Conservation (phyloP, 2,329 filamentous ascomycete genomes). For the Cladosporium sp. region DNA sequence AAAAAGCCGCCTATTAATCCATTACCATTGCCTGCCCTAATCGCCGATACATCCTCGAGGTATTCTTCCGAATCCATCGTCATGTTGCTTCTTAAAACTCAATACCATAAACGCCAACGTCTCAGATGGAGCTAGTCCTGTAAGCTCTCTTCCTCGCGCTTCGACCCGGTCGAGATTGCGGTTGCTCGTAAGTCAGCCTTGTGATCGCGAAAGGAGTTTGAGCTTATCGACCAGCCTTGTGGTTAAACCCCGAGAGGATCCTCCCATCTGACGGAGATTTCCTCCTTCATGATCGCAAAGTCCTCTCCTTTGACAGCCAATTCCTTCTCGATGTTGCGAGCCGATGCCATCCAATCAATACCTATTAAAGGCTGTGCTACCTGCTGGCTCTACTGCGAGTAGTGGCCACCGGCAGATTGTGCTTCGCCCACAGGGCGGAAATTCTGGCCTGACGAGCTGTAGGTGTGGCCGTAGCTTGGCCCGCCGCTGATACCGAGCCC, state of each 20-base stretch:
- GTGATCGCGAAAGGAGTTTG: neutral
- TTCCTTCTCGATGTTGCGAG: neutral
- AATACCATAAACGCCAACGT: neutral
- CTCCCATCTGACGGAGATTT: neutral
- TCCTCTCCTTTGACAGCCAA: neutral
- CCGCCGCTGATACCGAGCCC: constrained; percentile 33
- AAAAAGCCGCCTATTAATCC: neutral
- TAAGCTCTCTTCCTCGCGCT: neutral
- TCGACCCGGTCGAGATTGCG: neutral
- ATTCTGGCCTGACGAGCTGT: constrained; percentile 25
- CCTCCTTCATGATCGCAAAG: neutral
- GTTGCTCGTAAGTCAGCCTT: neutral
- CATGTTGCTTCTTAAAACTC: neutral
- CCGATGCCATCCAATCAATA: neutral
- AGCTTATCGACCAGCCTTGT: neutral
- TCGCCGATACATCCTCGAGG: neutral
- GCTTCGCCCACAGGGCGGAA: constrained; percentile 21
- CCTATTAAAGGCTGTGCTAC: neutral
- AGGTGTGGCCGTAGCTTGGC: constrained; percentile 28
- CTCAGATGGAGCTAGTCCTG: neutral
- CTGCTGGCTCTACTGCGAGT: constrained; percentile 1
- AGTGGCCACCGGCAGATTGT: constrained; percentile 13
- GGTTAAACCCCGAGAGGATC: neutral
- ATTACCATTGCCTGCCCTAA: neutral
- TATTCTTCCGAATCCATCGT: neutral